Conservation (phyloP, 2,329 filamentous ascomycete species). For the Fusarium sp. region DNA sequence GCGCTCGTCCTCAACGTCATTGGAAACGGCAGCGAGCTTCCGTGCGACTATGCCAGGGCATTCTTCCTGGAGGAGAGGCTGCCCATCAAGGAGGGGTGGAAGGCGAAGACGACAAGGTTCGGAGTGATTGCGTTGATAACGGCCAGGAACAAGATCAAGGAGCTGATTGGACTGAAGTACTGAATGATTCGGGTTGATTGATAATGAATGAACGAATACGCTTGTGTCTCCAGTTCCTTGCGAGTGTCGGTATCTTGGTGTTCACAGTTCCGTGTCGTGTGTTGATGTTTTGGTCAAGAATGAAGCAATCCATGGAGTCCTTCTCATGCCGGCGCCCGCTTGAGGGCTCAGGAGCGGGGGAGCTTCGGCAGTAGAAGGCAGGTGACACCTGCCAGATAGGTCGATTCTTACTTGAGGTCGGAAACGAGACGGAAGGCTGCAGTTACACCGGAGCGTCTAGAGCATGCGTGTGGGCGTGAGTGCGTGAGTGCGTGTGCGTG, state of each 20-base stretch:
- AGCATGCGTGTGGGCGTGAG: too few relatives aligned
- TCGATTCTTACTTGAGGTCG: not conserved
- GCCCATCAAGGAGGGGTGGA: constrained; percentile 35
- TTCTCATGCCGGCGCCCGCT: not conserved
- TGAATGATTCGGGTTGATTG: not conserved
- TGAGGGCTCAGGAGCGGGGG: not conserved
- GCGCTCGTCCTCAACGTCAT: constrained; percentile 35
- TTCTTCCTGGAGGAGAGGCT: constrained; percentile 35
- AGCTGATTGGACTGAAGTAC: constrained; percentile 20
- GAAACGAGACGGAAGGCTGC: constrained; percentile 21
- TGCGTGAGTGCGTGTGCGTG: constrained; percentile 1
- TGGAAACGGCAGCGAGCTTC: constrained; percentile 26
- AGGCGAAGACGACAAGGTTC: constrained; percentile 10
- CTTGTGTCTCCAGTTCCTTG: not conserved
- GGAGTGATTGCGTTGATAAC: constrained; percentile 25
- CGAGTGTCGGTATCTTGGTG: not conserved
- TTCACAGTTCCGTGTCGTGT: not conserved
- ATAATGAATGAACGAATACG: not conserved
- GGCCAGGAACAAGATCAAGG: constrained; percentile 21
- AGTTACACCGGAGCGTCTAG: constrained; percentile 23
- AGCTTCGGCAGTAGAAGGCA: not conserved
- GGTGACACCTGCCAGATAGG: not conserved
- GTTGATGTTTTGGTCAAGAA: not conserved
- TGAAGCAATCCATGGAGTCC: not conserved
- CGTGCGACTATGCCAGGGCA: constrained; percentile 27